phyloP scores from a whole-genome alignment of 164 flowering plant genomes.

The Vitis vinifera region DNA sequence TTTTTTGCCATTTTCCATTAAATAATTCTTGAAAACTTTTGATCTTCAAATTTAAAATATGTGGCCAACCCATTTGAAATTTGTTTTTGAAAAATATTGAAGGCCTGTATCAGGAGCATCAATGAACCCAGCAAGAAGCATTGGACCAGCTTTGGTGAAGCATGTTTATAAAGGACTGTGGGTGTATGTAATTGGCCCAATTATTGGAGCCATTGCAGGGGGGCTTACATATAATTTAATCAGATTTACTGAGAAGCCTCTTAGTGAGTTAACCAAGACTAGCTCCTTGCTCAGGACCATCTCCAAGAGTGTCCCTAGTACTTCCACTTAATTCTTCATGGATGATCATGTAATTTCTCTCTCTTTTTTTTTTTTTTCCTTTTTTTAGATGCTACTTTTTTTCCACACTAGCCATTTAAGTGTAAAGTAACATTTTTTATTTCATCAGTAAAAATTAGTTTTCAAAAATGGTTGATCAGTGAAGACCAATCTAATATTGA shows the following conservation, averaged over 20 bases:
- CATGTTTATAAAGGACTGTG: constrained; percentile 38
- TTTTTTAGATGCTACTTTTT: background rate
- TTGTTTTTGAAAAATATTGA: background rate
- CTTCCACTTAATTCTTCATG: background rate
- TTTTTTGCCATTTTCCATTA: too few relatives aligned
- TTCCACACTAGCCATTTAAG: background rate
- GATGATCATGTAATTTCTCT: too few relatives aligned
- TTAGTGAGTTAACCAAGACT: constrained; percentile 30
- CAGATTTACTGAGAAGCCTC: constrained; percentile 42
- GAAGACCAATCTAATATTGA: too few relatives aligned
- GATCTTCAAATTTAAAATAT: too few relatives aligned
- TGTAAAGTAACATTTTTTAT: too few relatives aligned
- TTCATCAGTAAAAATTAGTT: too few relatives aligned
- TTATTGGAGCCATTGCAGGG: constrained; percentile 32
- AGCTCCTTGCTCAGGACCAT: constrained; percentile 30
- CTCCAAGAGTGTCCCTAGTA: background rate
- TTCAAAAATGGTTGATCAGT: too few relatives aligned
- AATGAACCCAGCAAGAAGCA: constrained; percentile 58
- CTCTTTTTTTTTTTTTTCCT: too few relatives aligned
- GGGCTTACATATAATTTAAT: constrained; percentile 37
- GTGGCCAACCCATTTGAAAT: too few relatives aligned
- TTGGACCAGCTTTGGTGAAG: constrained; percentile 46
- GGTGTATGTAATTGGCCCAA: constrained; percentile 45
- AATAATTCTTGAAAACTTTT: too few relatives aligned
- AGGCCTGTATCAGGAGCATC: constrained; percentile 59